Base-by-base conservation (phyloP, 2,329 filamentous ascomycete species). In the Fusarium liriodendri region DNA sequence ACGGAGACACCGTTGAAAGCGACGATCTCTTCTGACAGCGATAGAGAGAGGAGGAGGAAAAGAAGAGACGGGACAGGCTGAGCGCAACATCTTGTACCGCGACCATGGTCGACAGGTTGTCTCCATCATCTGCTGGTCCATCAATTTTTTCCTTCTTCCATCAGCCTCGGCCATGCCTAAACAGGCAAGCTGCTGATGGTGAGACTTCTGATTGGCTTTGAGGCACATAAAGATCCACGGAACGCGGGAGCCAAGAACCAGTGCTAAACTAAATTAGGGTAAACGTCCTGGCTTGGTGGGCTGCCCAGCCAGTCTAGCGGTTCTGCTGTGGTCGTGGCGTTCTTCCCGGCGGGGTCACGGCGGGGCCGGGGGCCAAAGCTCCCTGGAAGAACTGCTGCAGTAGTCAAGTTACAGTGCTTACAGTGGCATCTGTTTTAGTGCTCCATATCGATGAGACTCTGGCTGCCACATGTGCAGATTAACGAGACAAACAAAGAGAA, bases 221-320 rank as follows among this genome's bases (percentile, higher is more conserved):
- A 18, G 55, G 18, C 33, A 20, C 7, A 35, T 25, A 8, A n/a
- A 63, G 66, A 70, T 63, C 61, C 71, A 76, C 54, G 65, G 52
- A 54, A n/a, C 70, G 64, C 76, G 67, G 70, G 68, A 78, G 68
- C 74, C 65, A 77, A 77, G 72, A 65, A 50, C 35, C 1, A 10
- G 6, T 14, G 9, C 75, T 77, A 77, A 27, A 33, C 72, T 32
- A 3, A 10, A 52, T 57, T 27, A 25, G 37, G 72, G 33, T 37
- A 75, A 75, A 72, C 38, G 60, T 73, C 72, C 72, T 74, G 66
- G 13, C 37, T 63, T 71, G 54, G 67, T 67, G 60, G 60, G 60
- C 6, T 62, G 60, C 27, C 62, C 27, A 35, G 62, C 63, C 42
- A 6, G 35, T 11, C 64, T 65, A 61, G 55, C 45, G 59, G 54